Base-by-base conservation (phyloP, 176 grass and related monocot genomes). In the Cenchrus fungigraminus region DNA sequence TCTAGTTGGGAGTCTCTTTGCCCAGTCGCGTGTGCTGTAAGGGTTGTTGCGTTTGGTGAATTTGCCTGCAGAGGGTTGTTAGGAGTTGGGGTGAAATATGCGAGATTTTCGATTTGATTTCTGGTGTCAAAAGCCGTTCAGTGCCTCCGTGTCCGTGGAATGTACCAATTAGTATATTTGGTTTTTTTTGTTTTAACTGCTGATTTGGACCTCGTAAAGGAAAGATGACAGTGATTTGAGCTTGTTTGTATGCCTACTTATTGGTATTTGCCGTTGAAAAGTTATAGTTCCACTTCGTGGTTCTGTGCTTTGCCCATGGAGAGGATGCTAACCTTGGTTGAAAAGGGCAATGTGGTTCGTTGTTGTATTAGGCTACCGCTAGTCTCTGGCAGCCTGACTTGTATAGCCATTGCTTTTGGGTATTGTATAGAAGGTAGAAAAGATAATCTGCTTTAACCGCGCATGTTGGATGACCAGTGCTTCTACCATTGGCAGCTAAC, bases 21-120 rank as follows among this genome's bases (percentile, higher is more conserved):
- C 74, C 66, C 12, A 79, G 50, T 28, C 20, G 66, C 12, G 25
- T 45, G 5, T 13, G 81, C 16, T 71, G 61, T 17, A 58, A 28
- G 28, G 50, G 6, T n/a, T 19, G 40, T 14, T 15, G 42, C 40
- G 20, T 68, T 69, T 76, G 31, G 31, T 60, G 20, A 46, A 55
- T 69, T 59, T 71, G 71, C 45, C 78, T 40, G 37, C 4, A 40
- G 17, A 13, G 49, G 78, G 63, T 77, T 13, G 88, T 78, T 77
- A 65, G 17, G 64, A 71, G 57, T 37, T 51, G 8, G 31, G 37
- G 11, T 59, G 29, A 56, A 12, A 70, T 55, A 37, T 4, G 34
- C 25, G 5, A 49, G 19, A 72, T 66, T 47, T 85, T 77, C 20
- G 25, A 13, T 81, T 73, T 78, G 78, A 63, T 47, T 43, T 55